Evolutionary conservation across 2,329 filamentous ascomycete species (phyloP).

Genomic region (Penicillium sclerotiorum): DNA sequence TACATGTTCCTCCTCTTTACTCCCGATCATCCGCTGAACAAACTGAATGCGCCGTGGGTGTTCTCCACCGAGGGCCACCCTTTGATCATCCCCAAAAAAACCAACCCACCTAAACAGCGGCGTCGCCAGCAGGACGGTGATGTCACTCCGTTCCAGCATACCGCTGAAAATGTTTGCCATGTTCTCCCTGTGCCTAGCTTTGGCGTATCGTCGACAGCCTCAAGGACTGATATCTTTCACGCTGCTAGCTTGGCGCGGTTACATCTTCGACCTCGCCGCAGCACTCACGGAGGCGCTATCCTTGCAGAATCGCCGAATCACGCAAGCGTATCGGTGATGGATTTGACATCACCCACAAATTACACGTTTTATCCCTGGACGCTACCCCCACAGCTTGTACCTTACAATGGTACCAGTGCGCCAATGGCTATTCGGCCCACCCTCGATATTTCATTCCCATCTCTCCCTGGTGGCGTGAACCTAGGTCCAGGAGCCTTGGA

Average conservation of each 20-base stretch:
- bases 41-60: slow-evolving; percentile 81
- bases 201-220: slow-evolving; percentile 76
- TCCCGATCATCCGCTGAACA: slow-evolving; percentile 81
- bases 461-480: slow-evolving; percentile 51
- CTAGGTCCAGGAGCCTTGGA: slow-evolving; percentile 55
- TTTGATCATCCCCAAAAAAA: slow-evolving; percentile 71
- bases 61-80: slow-evolving; percentile 97
- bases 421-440: slow-evolving; percentile 71
- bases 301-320: slow-evolving; percentile 57
- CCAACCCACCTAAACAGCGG: slow-evolving; percentile 10
- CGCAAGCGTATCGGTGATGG: slow-evolving; percentile 58
- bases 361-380: slow-evolving; percentile 94
- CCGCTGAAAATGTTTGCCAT: slow-evolving; percentile 63
- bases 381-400: slow-evolving; percentile 73
- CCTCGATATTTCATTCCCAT: slow-evolving; percentile 69
- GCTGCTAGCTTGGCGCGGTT: slow-evolving; percentile 82
- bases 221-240: slow-evolving; percentile 81
- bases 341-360: slow-evolving; percentile 66
- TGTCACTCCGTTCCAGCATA: slow-evolving; percentile 6
- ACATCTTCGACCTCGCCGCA: slow-evolving; percentile 67
- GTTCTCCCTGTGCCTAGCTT: slow-evolving; percentile 63
- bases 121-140: slow-evolving; percentile 15
- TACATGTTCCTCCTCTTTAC: slow-evolving; percentile 94
- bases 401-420: slow-evolving; percentile 74
- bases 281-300: slow-evolving; percentile 61